Evolutionary conservation across 495 filamentous ascomycete genomes (phyloP).

Genomic region (Penicillium nucicola): DNA sequence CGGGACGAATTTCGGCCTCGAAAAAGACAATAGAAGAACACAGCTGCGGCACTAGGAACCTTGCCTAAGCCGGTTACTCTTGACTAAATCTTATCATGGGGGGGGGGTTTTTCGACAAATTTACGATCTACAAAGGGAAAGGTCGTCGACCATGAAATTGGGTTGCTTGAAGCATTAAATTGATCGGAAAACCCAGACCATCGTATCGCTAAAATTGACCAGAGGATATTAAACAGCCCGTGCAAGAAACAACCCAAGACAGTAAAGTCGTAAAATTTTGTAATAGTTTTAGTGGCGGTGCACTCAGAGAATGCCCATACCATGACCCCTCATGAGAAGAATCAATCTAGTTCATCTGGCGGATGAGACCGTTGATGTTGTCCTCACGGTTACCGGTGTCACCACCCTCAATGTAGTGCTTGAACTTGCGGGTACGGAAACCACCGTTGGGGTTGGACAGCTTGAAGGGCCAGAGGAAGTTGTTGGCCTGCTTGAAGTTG

Average conservation of each 20-base stretch:
- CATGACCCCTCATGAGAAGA: slow-evolving; percentile 1
- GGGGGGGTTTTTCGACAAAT: too few species aligned
- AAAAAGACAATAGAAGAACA: not conserved
- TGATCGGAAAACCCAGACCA: slow-evolving; percentile 39
- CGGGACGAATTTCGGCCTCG: not conserved
- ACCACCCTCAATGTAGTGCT: slow-evolving; percentile 98
- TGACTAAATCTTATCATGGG: too few species aligned
- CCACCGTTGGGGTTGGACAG: slow-evolving; percentile 95
- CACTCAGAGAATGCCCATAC: slow-evolving; percentile 1
- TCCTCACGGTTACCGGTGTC: slow-evolving; percentile 98
- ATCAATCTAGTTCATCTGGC: slow-evolving; percentile 90
- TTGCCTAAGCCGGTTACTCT: too few species aligned
- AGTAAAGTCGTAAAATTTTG: slow-evolving; percentile 23
- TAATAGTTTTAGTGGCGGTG: slow-evolving; percentile 9
- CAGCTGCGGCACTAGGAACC: too few species aligned
- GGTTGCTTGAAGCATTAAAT: slow-evolving; percentile 40
- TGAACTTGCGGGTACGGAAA: slow-evolving; percentile 95
- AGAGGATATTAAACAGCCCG: slow-evolving; percentile 37
- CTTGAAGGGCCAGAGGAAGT: slow-evolving; percentile 99
- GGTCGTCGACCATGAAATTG: slow-evolving; percentile 20
- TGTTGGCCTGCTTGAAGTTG: slow-evolving; percentile 99
- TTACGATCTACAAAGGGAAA: not conserved
- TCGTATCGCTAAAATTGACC: slow-evolving; percentile 38
- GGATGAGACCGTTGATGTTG: slow-evolving; percentile 93
- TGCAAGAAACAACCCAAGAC: slow-evolving; percentile 24